Conservation (phyloP, 768 basidiomycete genomes). For the Pleurotus djamor region DNA sequence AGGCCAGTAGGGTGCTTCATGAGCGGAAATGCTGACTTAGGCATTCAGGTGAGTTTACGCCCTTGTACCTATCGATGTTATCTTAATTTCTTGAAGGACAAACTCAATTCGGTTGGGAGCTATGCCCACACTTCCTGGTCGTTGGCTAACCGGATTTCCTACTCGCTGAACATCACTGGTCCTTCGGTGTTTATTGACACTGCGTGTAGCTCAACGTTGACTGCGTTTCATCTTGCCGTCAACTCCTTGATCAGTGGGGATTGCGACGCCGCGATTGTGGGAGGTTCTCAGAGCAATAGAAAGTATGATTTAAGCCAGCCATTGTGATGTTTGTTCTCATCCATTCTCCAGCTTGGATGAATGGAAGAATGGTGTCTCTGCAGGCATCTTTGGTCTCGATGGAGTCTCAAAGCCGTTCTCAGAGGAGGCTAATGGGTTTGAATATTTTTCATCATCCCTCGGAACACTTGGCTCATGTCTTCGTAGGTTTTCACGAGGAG, state of each 20-base stretch:
- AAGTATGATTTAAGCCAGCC: slow-evolving; percentile 21
- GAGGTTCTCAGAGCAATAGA: slow-evolving; percentile 38
- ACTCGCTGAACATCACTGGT: slow-evolving; percentile 36
- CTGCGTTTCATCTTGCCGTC: slow-evolving; percentile 46
- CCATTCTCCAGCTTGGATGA: slow-evolving; percentile 25
- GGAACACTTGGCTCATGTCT: neutral
- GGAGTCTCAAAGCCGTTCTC: slow-evolving; percentile 46
- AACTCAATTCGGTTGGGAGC: slow-evolving; percentile 25
- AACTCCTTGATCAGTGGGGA: slow-evolving; percentile 41
- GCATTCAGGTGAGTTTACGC: slow-evolving; percentile 21
- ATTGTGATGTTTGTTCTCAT: neutral
- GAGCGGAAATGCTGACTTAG: slow-evolving; percentile 19
- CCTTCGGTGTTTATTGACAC: slow-evolving; percentile 51
- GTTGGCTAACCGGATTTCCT: slow-evolving; percentile 39
- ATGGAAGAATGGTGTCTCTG: slow-evolving; percentile 33
- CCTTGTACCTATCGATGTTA: slow-evolving; percentile 14
- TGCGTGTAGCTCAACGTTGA: slow-evolving; percentile 45
- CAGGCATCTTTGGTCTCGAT: slow-evolving; percentile 32
- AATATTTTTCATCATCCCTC: neutral
- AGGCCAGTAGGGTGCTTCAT: slow-evolving; percentile 40
- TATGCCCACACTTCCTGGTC: slow-evolving; percentile 29
- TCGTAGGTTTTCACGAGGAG: slow-evolving; percentile 30
- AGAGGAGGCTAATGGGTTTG: slow-evolving; percentile 37
- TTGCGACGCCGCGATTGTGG: slow-evolving; percentile 45
- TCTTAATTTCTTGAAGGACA: slow-evolving; percentile 33